phyloP scores from a whole-genome alignment of 768 basidiomycete species.

The Amanita muscaria region DNA sequence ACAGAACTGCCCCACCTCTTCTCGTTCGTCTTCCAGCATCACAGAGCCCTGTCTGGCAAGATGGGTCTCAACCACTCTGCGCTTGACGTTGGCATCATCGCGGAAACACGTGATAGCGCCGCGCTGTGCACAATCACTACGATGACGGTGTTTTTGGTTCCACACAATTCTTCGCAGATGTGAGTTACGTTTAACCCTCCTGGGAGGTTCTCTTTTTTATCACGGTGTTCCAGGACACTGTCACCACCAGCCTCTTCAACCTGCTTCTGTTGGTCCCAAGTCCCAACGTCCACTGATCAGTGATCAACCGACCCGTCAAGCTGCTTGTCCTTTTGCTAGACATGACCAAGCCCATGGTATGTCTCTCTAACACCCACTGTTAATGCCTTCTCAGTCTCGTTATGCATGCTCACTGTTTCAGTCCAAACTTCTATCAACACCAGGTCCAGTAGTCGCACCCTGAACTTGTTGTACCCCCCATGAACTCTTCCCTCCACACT shows the following conservation, averaged over 20 bases:
- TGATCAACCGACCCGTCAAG: conserved; percentile 47
- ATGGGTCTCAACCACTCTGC: too few species aligned
- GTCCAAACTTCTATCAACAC: conserved; percentile 21
- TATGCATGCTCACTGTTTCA: conserved; percentile 27
- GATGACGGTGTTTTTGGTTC: too few species aligned
- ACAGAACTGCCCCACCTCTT: too few species aligned
- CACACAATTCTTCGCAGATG: too few species aligned
- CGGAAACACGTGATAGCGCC: conserved; percentile 61
- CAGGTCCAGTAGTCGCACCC: conserved; percentile 22
- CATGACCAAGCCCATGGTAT: conserved; percentile 52
- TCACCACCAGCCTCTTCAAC: conserved; percentile 16
- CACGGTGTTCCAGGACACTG: conserved; percentile 40
- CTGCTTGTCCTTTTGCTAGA: conserved; percentile 70
- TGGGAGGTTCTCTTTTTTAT: conserved; percentile 60
- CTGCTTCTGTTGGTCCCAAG: conserved; percentile 5
- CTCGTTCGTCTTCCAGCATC: too few species aligned
- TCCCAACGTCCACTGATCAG: conserved; percentile 22
- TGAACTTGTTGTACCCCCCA: conserved; percentile 30
- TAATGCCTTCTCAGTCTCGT: conserved; percentile 33
- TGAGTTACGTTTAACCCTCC: conserved; percentile 32
- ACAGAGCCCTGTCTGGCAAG: too few species aligned
- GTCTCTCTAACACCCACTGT: conserved; percentile 30
- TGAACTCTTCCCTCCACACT: conserved; percentile 32
- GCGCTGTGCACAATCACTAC: too few species aligned
- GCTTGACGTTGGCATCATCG: conserved; percentile 43